Conservation (phyloP, 331 rosid species). For the Telfairia occidentalis region DNA sequence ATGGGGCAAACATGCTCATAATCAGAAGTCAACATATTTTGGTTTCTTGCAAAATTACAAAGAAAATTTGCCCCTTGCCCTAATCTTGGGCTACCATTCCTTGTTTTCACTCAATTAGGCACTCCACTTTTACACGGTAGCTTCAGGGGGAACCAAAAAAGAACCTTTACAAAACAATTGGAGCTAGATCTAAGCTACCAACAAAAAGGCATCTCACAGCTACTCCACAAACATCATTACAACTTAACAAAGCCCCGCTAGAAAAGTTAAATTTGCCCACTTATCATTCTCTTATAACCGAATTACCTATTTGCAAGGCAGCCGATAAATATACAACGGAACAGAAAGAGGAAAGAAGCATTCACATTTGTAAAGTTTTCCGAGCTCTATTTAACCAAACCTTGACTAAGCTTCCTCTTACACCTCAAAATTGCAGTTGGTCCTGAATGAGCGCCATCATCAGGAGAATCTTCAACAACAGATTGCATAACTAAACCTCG, state of each 20-base stretch:
- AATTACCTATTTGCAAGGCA: background rate
- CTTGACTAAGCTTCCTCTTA: slow-evolving; percentile 31
- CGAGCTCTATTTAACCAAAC: background rate
- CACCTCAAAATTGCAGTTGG: slow-evolving; percentile 38
- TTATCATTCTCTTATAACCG: background rate
- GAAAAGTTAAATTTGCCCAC: background rate
- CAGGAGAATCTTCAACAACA: slow-evolving; percentile 48
- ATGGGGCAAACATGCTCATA: background rate
- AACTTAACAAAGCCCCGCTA: background rate
- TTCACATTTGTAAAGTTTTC: background rate
- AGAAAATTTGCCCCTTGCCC: background rate
- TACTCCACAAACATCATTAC: background rate
- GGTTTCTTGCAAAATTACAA: background rate
- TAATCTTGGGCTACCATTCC: background rate
- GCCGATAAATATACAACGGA: slow-evolving; percentile 2
- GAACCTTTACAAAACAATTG: background rate
- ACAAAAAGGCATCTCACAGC: background rate
- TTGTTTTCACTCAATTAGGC: background rate
- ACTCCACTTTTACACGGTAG: background rate
- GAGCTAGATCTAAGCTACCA: slow-evolving; percentile 5
- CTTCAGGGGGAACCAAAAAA: background rate
- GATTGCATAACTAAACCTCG: slow-evolving; percentile 48
- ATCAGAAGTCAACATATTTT: background rate
- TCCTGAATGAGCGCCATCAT: slow-evolving; percentile 21
- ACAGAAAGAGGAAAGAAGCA: background rate